These are phyloP conservation scores for Pyricularia sp. DNA, from an alignment of 2,329 filamentous ascomycete genomes.

Conservation along the genomic window DNA sequence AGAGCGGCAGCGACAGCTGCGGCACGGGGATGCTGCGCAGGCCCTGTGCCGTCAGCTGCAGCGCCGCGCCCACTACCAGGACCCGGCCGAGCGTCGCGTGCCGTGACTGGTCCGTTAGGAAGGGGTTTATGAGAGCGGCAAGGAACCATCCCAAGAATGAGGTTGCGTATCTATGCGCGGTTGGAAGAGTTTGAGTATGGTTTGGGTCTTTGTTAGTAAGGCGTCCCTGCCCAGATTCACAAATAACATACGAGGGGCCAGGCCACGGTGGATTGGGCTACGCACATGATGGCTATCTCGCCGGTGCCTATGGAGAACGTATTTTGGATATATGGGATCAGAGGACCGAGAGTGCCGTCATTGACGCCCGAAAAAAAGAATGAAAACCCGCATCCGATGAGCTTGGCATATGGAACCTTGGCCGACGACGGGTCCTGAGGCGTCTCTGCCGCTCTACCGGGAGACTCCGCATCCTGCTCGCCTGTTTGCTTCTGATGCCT, in stretches of 20 bases:
- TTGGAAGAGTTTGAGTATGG: not conserved
- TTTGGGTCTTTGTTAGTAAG: not conserved
- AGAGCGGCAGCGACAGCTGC: slow-evolving; percentile 43
- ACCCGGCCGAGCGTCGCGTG: slow-evolving; percentile 42
- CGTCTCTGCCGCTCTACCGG: not conserved
- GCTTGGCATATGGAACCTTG: slow-evolving; percentile 6
- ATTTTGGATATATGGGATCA: slow-evolving; percentile 44
- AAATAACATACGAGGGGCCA: not conserved
- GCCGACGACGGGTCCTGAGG: not conserved
- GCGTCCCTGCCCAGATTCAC: not conserved
- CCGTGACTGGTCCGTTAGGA: slow-evolving; percentile 30
- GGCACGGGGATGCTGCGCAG: slow-evolving; percentile 32
- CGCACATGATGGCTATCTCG: slow-evolving; percentile 26
- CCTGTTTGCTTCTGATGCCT: not conserved
- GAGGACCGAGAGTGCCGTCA: slow-evolving; percentile 48
- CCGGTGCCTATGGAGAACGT: slow-evolving; percentile 13
- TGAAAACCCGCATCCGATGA: slow-evolving; percentile 42
- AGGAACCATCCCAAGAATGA: slow-evolving; percentile 48
- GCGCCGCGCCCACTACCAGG: slow-evolving; percentile 37
- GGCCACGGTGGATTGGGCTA: not conserved
- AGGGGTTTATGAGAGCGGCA: slow-evolving; percentile 38
- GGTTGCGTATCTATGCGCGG: slow-evolving; percentile 30
- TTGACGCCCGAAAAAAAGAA: slow-evolving; percentile 55
- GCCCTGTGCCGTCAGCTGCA: slow-evolving; percentile 41
- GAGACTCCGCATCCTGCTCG: not conserved